A percentile compares a stretch with the other conserved stretches of the same genome.
These are phyloP conservation scores for Abelmoschus esculentus DNA, from an alignment of 345 rosid species.

Conservation along the genomic window DNA sequence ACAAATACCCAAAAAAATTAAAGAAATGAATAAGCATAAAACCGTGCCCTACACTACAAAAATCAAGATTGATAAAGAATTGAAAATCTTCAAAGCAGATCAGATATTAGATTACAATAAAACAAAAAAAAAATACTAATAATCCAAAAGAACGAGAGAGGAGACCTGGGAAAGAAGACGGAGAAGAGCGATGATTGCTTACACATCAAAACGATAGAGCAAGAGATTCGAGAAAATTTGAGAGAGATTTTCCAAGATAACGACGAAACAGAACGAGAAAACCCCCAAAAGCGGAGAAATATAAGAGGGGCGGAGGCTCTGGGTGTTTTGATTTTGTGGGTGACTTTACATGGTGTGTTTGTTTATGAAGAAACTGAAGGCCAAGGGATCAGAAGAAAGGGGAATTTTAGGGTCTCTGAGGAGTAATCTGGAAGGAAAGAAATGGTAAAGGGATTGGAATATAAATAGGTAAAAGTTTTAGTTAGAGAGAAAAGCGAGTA, in stretches of 20 bases:
- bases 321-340: not conserved
- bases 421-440: not conserved
- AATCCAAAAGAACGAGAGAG: not conserved
- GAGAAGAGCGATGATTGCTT: constrained; percentile 19
- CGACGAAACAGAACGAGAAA: not conserved
- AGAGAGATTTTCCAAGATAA: constrained; percentile 2
- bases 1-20: not conserved
- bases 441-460: not conserved
- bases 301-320: not conserved
- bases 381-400: no score
- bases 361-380: not conserved
- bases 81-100: constrained; percentile 15
- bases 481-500: no score
- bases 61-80: not conserved
- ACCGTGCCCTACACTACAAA: not conserved
- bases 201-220: constrained; percentile 32
- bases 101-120: constrained; percentile 13
- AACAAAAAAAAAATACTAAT: not conserved
- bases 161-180: constrained; percentile 27
- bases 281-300: constrained; percentile 25
- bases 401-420: not conserved
- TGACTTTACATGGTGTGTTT: not conserved
- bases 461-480: not conserved
- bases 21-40: not conserved
- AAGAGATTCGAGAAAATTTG: constrained; percentile 4